Evolutionary conservation across 169 alveolate genomes (phyloP).

Genomic region (Plasmodium gonderi): DNA sequence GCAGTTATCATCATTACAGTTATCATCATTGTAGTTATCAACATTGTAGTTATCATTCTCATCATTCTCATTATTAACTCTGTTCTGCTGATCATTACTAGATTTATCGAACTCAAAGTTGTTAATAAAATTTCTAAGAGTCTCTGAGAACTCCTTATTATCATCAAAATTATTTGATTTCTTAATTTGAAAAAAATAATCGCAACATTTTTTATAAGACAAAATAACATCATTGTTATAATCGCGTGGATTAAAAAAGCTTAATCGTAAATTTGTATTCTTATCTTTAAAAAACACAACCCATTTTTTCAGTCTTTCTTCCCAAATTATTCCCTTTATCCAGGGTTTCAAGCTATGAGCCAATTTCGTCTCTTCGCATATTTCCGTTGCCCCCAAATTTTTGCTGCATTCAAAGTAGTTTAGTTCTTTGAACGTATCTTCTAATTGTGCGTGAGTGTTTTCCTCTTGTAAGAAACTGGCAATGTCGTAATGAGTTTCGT

Average conservation of each 20-base stretch:
- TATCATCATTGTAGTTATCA: background rate
- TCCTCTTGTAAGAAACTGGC: constrained; percentile 17
- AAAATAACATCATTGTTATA: constrained; percentile 51
- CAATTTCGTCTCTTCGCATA: constrained; percentile 46
- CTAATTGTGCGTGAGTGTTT: constrained; percentile 3
- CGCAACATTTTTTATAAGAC: constrained; percentile 67
- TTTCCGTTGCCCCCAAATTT: background rate
- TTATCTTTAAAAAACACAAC: constrained; percentile 72
- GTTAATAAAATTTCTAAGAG: constrained; percentile 28
- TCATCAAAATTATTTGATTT: constrained; percentile 68
- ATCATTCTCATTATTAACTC: background rate
- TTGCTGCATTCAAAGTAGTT: background rate
- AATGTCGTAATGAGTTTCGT: constrained; percentile 11
- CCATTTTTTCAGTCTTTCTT: constrained; percentile 71
- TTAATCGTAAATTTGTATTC: constrained; percentile 54
- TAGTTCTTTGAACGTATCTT: background rate
- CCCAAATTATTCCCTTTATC: constrained; percentile 65
- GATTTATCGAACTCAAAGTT: constrained; percentile 39
- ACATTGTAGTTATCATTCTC: background rate
- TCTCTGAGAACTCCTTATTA: constrained; percentile 30
- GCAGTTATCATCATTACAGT: too few relatives aligned
- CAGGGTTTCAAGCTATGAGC: constrained; percentile 74
- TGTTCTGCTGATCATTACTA: background rate
- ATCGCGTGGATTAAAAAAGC: constrained; percentile 60
- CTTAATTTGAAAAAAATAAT: constrained; percentile 54